Evolutionary conservation across 2,329 filamentous ascomycete species (phyloP).

Genomic region (Truncatella angustata): DNA sequence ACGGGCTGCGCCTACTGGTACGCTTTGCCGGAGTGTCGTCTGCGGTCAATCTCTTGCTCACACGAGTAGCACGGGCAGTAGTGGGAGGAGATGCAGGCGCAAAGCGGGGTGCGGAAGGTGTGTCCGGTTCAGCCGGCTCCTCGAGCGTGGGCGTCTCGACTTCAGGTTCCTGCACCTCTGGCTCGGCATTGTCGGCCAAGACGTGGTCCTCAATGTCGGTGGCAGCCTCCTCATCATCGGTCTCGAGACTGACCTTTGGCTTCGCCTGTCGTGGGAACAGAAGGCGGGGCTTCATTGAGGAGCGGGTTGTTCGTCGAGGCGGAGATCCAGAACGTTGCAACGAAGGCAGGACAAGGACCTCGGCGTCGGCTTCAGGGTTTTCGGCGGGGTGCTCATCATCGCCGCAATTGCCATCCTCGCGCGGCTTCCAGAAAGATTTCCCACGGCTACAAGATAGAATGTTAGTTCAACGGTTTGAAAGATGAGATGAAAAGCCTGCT

Average conservation of each 20-base stretch:
- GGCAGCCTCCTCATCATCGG: conserved; percentile 58
- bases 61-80: conserved; percentile 59
- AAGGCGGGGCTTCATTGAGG: conserved; percentile 69
- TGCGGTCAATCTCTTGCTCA: conserved; percentile 46
- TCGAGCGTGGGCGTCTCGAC: conserved; percentile 41
- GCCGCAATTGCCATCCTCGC: conserved; percentile 31
- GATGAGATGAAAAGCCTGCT: conserved; percentile 11
- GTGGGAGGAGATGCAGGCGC: conserved; percentile 62
- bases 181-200: conserved; percentile 25
- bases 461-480: conserved; percentile 22
- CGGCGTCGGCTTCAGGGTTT: conserved; percentile 21
- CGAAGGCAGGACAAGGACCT: background rate
- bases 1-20: conserved; percentile 50
- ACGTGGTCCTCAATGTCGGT: conserved; percentile 57
- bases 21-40: conserved; percentile 40
- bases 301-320: conserved; percentile 57
- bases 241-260: conserved; percentile 36
- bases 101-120: conserved; percentile 55
- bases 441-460: conserved; percentile 62
- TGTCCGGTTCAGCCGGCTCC: conserved; percentile 36
- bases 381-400: conserved; percentile 32
- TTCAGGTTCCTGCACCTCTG: conserved; percentile 15
- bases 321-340: conserved; percentile 5
- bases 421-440: conserved; percentile 74
- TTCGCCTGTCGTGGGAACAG: conserved; percentile 60